Base-by-base conservation (phyloP, 2,329 filamentous ascomycete genomes). In the Teratosphaeria pseudoeucalypti region DNA sequence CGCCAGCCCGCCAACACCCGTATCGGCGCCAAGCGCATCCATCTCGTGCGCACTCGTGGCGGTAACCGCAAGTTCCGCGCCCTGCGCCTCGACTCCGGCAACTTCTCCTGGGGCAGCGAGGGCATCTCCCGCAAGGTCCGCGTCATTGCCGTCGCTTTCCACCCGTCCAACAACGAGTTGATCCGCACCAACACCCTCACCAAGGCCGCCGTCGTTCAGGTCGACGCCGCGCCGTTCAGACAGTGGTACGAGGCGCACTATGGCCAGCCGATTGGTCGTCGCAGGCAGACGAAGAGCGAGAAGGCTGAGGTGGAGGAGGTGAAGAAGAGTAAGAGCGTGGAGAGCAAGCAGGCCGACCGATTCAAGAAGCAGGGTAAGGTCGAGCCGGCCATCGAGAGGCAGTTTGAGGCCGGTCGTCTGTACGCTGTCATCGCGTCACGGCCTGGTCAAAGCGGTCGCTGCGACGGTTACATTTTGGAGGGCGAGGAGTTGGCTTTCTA, bases 221-320 rank as follows among this genome's bases (percentile, higher is more conserved):
- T 99, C 81, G 94, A 99, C 80, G 94, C 95, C 73, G 90, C 94
- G 67, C 94, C 94, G 71, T 99, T 99, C 90, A 86, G 94, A 79
- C 92, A 97, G 83, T 99, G 94, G 94, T 99, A 95, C 82, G 94
- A 99, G 87, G 90, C 94, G 71, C 94, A 99, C 88, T 99, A 99
- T 85, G 94, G 94, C 77, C 85, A 90, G 80, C 73, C 83, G 73
- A 77, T 99, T 67, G 94, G 94, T 78, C 90, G 92, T 81, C 91
- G 96, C 84, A 84, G 87, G 78, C 92, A 95, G 80, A 81, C 81
- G 76, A 77, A 79, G 75, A 81, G 81, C 76, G 78, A 79, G 73
- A 78, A 81, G 73, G 82, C 82, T 72, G 84, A 85, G 77, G 77
- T 82, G 67, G 76, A 90, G 80, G 85, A 87, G 72, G 78, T 77